A percentile compares a stretch with the other conserved stretches of the same genome.
Conservation (phyloP, 1,284 basidiomycete genomes). For the Tremellales sp. region DNA sequence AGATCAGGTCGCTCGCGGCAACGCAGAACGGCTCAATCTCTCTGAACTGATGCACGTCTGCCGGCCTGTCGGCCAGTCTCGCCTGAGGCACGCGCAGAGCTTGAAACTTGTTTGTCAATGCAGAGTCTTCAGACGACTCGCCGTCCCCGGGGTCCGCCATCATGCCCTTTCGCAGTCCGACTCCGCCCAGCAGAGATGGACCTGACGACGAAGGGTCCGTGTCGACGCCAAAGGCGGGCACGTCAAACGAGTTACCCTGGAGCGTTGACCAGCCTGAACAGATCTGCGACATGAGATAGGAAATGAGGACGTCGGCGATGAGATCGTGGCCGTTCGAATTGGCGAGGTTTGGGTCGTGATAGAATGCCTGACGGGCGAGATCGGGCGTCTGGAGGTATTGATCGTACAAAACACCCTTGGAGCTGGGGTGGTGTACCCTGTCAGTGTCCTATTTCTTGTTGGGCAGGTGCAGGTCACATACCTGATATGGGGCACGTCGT, state of each 20-base stretch:
- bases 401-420: conserved; percentile 74
- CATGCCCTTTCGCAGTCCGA: conserved; percentile 47
- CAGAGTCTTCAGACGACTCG: conserved; percentile 17
- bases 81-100: conserved; percentile 61
- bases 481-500: conserved; percentile 87
- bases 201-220: conserved; percentile 38
- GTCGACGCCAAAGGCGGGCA: conserved; percentile 52
- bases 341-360: conserved; percentile 73
- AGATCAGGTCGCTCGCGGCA: conserved; percentile 88
- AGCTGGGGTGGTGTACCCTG: conserved; percentile 49
- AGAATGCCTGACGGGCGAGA: conserved; percentile 64
- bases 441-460: not conserved
- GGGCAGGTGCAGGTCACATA: conserved; percentile 29
- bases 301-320: conserved; percentile 75
- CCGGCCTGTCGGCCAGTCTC: conserved; percentile 68
- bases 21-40: conserved; percentile 86
- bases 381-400: conserved; percentile 72
- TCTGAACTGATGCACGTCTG: conserved; percentile 60
- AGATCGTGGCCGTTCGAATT: conserved; percentile 73
- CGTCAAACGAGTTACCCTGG: conserved; percentile 61
- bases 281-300: conserved; percentile 81
- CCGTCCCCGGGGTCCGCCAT: conserved; percentile 30
- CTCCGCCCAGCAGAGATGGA: conserved; percentile 42
- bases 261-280: conserved; percentile 78
- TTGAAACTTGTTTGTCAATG: conserved; percentile 38